These are phyloP conservation scores for Metschnikowia chrysomelidarum DNA, from an alignment of 805 yeast genomes.

Conservation along the genomic window DNA sequence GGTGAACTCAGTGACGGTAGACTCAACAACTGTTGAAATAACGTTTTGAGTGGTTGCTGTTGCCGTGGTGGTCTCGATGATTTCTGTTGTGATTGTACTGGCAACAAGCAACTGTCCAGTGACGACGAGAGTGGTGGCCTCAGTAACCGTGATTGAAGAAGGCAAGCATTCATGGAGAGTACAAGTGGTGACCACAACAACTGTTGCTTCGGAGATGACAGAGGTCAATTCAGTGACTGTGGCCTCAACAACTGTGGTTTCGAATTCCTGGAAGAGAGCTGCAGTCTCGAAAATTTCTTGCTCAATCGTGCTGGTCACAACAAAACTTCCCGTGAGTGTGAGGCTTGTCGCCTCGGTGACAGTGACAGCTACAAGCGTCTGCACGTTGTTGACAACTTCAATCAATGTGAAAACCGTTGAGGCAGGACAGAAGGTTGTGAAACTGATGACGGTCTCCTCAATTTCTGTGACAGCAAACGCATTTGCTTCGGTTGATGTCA, in stretches of 20 bases:
- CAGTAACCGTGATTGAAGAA: slow-evolving; percentile 25
- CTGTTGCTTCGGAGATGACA: slow-evolving; percentile 37
- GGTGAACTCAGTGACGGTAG: slow-evolving; percentile 34
- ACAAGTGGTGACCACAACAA: slow-evolving; percentile 34
- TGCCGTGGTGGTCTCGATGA: slow-evolving; percentile 11
- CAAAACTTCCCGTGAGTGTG: slow-evolving; percentile 32
- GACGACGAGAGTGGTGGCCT: slow-evolving; percentile 32
- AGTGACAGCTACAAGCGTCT: slow-evolving; percentile 26
- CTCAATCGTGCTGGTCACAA: slow-evolving; percentile 20
- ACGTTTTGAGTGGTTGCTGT: slow-evolving; percentile 23
- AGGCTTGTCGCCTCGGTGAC: slow-evolving; percentile 33
- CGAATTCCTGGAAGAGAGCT: slow-evolving; percentile 2
- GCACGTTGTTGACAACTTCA: slow-evolving; percentile 27
- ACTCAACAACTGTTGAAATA: slow-evolving; percentile 22
- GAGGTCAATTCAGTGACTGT: slow-evolving; percentile 38
- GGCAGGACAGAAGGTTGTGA: slow-evolving; percentile 38
- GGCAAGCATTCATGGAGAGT: slow-evolving; percentile 26
- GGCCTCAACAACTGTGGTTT: slow-evolving; percentile 24
- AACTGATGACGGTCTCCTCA: slow-evolving; percentile 31
- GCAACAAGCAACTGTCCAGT: slow-evolving; percentile 33
- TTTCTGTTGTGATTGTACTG: slow-evolving; percentile 13
- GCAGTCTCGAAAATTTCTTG: slow-evolving; percentile 5
- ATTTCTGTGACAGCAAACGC: slow-evolving; percentile 25
- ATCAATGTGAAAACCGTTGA: slow-evolving; percentile 34
- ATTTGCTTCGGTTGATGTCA: slow-evolving; percentile 20